phyloP scores from a whole-genome alignment of 768 basidiomycete genomes.

The Lyophyllum decastes region DNA sequence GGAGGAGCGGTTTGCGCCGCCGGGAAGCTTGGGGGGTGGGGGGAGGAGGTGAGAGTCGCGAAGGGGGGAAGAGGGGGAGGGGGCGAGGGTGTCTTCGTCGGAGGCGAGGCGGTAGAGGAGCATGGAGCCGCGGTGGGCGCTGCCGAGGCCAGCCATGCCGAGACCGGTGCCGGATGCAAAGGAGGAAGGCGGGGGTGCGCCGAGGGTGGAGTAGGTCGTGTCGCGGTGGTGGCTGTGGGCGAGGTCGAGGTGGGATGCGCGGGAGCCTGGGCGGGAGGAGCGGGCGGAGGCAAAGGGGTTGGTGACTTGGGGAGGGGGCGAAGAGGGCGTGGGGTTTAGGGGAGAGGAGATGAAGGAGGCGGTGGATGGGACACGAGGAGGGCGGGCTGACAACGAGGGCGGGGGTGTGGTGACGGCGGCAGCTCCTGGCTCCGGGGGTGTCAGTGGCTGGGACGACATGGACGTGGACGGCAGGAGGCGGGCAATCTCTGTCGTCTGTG shows the following conservation, averaged over 20 bases:
- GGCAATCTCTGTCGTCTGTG: too few relatives aligned
- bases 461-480: too few relatives aligned
- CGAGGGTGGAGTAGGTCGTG: constrained; percentile 2
- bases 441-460: too few relatives aligned
- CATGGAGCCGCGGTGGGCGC: constrained; percentile 22
- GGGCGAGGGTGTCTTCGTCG: constrained; percentile 13
- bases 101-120: constrained; percentile 26
- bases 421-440: too few relatives aligned
- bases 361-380: not conserved
- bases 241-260: constrained; percentile 14
- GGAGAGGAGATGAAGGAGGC: constrained; percentile 17
- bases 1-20: constrained; percentile 11
- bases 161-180: not conserved
- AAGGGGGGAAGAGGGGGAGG: not conserved
- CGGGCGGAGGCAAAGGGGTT: constrained; percentile 17
- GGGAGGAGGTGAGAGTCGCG: constrained; percentile 10
- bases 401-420: too few relatives aligned
- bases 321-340: constrained; percentile 11
- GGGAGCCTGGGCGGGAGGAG: constrained; percentile 14
- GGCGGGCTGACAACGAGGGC: not conserved
- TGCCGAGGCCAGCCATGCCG: not conserved
- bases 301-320: constrained; percentile 6
- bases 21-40: constrained; percentile 18
- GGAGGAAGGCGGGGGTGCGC: not conserved
- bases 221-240: constrained; percentile 9